phyloP scores from a whole-genome alignment of 495 filamentous ascomycete species.

The Ramalina intermedia region DNA sequence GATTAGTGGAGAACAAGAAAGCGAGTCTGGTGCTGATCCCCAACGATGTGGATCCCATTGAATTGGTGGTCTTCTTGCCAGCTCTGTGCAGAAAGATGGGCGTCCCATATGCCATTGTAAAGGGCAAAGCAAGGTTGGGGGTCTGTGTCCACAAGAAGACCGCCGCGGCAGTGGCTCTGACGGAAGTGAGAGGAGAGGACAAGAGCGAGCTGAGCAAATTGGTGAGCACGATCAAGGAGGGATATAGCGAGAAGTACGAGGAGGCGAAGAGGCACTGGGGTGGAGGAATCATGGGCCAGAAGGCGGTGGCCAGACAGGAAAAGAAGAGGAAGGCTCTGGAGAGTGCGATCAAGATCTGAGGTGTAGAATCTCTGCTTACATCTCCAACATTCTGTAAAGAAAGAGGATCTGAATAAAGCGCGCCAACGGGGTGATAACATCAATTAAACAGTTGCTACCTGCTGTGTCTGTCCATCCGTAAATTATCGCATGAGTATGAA shows the following conservation, averaged over 20 bases:
- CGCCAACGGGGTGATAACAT: too few relatives aligned
- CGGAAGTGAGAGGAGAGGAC: constrained; percentile 94
- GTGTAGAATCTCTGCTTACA: too few relatives aligned
- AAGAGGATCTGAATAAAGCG: too few relatives aligned
- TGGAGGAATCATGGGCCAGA: constrained; percentile 98
- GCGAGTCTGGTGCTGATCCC: constrained; percentile 92
- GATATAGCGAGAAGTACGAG: constrained; percentile 92
- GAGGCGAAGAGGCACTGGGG: constrained; percentile 90
- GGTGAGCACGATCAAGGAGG: constrained; percentile 91
- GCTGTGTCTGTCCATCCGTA: too few relatives aligned
- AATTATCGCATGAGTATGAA: too few relatives aligned
- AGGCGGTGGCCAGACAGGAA: constrained; percentile 82
- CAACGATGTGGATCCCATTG: constrained; percentile 99
- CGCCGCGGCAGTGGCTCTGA: constrained; percentile 86
- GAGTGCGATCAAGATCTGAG: constrained; percentile 79
- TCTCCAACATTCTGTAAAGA: too few relatives aligned
- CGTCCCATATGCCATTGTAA: constrained; percentile 96
- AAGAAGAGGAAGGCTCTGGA: constrained; percentile 96
- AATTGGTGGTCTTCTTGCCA: constrained; percentile 97
- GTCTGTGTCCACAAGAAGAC: constrained; percentile 99
- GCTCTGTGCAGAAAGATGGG: constrained; percentile 99
- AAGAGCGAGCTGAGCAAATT: constrained; percentile 96
- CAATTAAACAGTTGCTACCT: too few relatives aligned
- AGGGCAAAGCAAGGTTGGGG: constrained; percentile 98
- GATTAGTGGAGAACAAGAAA: constrained; percentile 99